phyloP scores from a whole-genome alignment of 1,284 basidiomycete species.

The Moesziomyces sp. region DNA sequence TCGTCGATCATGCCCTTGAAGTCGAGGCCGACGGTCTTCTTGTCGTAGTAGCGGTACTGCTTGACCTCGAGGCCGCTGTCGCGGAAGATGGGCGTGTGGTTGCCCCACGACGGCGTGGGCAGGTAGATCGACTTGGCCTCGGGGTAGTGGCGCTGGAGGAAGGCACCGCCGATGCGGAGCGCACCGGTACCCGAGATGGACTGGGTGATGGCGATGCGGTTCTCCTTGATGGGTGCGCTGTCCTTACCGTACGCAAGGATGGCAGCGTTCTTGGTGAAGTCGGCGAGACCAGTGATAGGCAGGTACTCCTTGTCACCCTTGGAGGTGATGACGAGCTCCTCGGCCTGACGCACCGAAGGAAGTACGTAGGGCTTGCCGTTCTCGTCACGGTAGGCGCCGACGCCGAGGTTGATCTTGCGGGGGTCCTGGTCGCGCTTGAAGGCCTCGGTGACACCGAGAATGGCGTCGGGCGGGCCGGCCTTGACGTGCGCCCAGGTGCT shows the following conservation, averaged over 20 bases:
- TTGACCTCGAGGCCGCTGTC: slow-evolving; percentile 95
- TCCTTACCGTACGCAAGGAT: slow-evolving; percentile 88
- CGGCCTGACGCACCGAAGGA: slow-evolving; percentile 91
- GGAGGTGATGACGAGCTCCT: slow-evolving; percentile 77
- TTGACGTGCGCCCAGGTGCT: slow-evolving; percentile 86
- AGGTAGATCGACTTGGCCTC: slow-evolving; percentile 90
- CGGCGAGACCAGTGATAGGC: slow-evolving; percentile 88
- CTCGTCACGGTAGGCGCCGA: slow-evolving; percentile 83
- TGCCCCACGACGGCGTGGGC: slow-evolving; percentile 95
- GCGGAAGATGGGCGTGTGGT: slow-evolving; percentile 80
- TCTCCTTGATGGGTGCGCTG: slow-evolving; percentile 77
- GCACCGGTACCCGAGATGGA: slow-evolving; percentile 98
- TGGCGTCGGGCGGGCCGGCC: slow-evolving; percentile 90
- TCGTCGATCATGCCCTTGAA: slow-evolving; percentile 67
- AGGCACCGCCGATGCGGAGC: slow-evolving; percentile 93
- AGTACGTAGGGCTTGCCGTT: slow-evolving; percentile 96
- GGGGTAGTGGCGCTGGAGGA: slow-evolving; percentile 86
- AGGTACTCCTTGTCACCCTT: slow-evolving; percentile 97
- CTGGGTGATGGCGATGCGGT: slow-evolving; percentile 83
- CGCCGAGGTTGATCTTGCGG: slow-evolving; percentile 96
- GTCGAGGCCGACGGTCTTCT: slow-evolving; percentile 68
- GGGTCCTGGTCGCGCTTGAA: slow-evolving; percentile 86
- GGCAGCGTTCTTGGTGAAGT: slow-evolving; percentile 89
- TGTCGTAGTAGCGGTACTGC: slow-evolving; percentile 76
- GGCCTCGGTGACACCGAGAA: slow-evolving; percentile 93